Conservation (phyloP, 192 early-diverging fungal genomes). For the Spinellus fusiger region DNA sequence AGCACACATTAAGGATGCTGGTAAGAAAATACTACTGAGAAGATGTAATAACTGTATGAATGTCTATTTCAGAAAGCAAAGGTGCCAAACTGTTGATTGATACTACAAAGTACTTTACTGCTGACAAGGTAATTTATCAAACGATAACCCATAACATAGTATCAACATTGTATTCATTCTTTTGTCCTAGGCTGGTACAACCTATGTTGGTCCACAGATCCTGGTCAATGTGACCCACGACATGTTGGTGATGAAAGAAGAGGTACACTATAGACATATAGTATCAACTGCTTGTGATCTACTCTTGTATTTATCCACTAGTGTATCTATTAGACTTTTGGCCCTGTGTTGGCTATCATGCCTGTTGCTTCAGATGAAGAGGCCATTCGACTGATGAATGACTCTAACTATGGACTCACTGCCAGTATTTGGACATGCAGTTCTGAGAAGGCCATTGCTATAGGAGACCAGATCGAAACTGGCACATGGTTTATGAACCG, state of each 20-base stretch:
- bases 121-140: slow-evolving; percentile 36
- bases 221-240: slow-evolving; percentile 66
- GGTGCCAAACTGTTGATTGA: slow-evolving; percentile 67
- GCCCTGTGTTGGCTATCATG: slow-evolving; percentile 76
- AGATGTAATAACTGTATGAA: neutral
- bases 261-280: slow-evolving; percentile 21
- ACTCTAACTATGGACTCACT: slow-evolving; percentile 72
- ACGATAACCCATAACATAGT: neutral
- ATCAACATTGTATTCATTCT: neutral
- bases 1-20: slow-evolving; percentile 60
- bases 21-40: too few relatives aligned
- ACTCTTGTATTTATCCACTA: neutral
- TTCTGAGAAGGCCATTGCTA: slow-evolving; percentile 46
- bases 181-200: slow-evolving; percentile 39
- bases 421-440: slow-evolving; percentile 76
- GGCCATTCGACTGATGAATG: slow-evolving; percentile 76
- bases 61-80: slow-evolving; percentile 36
- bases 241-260: slow-evolving; percentile 76
- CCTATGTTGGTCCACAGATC: slow-evolving; percentile 72
- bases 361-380: slow-evolving; percentile 65
- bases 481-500: slow-evolving; percentile 85
- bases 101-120: slow-evolving; percentile 39
- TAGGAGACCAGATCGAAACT: slow-evolving; percentile 62
- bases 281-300: neutral
- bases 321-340: slow-evolving; percentile 52